Evolutionary conservation across 1,284 basidiomycete species (phyloP).

Genomic region (Leccinum glutinopallens): DNA sequence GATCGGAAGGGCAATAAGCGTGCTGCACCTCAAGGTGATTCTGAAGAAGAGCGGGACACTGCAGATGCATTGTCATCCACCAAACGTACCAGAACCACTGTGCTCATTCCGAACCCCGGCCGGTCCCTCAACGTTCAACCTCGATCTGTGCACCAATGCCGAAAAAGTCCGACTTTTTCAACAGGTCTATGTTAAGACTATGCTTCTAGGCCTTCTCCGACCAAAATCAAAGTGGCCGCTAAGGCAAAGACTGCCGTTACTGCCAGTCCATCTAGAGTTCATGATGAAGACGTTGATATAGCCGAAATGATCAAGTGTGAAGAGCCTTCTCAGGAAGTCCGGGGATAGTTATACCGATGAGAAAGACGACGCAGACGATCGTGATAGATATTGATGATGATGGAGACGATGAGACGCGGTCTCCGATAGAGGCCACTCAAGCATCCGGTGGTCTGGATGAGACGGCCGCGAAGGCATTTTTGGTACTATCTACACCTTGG

Average conservation of each 20-base stretch:
- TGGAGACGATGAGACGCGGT: conserved; percentile 42
- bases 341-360: conserved; percentile 44
- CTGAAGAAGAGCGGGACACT: conserved; percentile 57
- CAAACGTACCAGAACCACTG: conserved; percentile 57
- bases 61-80: conserved; percentile 45
- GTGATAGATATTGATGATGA: conserved; percentile 48
- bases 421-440: conserved; percentile 36
- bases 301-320: conserved; percentile 59
- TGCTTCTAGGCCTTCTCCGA: conserved; percentile 43
- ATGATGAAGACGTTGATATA: conserved; percentile 78
- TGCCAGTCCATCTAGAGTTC: conserved; percentile 60
- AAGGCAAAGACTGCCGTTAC: conserved; percentile 62
- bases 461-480: conserved; percentile 77
- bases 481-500: conserved; percentile 86
- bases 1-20: conserved; percentile 86
- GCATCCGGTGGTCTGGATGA: conserved; percentile 70
- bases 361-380: conserved; percentile 48
- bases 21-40: conserved; percentile 65
- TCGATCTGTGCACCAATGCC: conserved; percentile 61
- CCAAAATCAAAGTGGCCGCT: conserved; percentile 63
- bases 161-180: conserved; percentile 51
- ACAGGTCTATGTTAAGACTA: conserved; percentile 17
- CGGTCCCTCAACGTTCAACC: conserved; percentile 36
- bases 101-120: conserved; percentile 65
- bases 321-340: conserved; percentile 54